These are phyloP conservation scores for Pichia phayaonensis DNA, from an alignment of 805 yeast genomes.

Conservation along the genomic window DNA sequence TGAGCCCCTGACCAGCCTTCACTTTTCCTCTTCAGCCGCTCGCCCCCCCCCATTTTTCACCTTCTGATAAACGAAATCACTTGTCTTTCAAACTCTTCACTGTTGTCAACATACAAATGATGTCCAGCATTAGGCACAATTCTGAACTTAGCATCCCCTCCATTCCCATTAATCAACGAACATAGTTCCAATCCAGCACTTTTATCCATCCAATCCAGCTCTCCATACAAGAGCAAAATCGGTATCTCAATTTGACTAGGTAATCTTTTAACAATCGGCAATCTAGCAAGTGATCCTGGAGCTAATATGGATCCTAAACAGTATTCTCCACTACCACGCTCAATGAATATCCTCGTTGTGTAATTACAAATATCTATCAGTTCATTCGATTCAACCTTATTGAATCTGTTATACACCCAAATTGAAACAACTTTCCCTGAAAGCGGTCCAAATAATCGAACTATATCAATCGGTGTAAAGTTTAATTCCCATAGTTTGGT, in stretches of 20 bases:
- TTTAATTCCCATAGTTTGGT: constrained; percentile 45
- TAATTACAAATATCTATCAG: constrained; percentile 43
- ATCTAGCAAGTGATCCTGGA: constrained; percentile 48
- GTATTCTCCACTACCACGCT: constrained; percentile 56
- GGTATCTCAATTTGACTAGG: constrained; percentile 35
- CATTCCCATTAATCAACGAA: constrained; percentile 24
- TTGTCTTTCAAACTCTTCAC: constrained; percentile 25
- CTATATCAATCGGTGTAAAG: constrained; percentile 45
- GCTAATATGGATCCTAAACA: constrained; percentile 54
- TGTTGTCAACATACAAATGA: constrained; percentile 47
- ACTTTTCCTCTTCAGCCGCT: not conserved
- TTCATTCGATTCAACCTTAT: constrained; percentile 22
- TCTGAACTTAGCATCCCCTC: constrained; percentile 26
- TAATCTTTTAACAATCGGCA: constrained; percentile 50
- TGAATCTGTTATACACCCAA: constrained; percentile 50
- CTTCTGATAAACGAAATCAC: constrained; percentile 21
- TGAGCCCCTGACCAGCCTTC: too few relatives aligned
- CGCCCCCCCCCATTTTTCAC: not conserved
- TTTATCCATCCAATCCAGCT: constrained; percentile 64
- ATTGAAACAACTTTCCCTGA: constrained; percentile 42
- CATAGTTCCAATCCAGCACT: constrained; percentile 46
- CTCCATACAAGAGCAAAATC: constrained; percentile 59
- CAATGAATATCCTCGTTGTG: constrained; percentile 43
- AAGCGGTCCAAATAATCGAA: constrained; percentile 45
- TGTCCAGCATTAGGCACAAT: constrained; percentile 43